Percentiles rank a stretch among this genome's conserved stretches.
These are phyloP conservation scores for Xerocomellus chrysenteron DNA, from an alignment of 768 basidiomycete species.

Conservation along the genomic window DNA sequence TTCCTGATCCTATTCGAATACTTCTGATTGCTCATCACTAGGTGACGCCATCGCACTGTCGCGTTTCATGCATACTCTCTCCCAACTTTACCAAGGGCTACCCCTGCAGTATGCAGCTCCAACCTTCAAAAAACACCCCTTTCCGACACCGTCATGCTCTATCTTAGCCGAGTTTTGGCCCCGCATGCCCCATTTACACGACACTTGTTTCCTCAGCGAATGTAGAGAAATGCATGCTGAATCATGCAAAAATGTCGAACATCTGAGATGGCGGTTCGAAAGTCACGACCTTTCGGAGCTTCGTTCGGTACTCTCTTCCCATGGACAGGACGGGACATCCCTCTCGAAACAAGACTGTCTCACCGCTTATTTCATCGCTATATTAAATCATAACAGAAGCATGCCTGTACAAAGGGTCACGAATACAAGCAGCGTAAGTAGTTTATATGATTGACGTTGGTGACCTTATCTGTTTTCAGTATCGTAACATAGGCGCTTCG, in stretches of 20 bases:
- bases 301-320: slow-evolving; percentile 9
- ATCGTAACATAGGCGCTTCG: slow-evolving; percentile 14
- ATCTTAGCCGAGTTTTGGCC: slow-evolving; percentile 15
- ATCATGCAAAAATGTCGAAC: slow-evolving; percentile 8
- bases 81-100: slow-evolving; percentile 28
- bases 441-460: neutral
- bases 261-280: slow-evolving; percentile 18
- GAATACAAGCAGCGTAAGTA: slow-evolving; percentile 30
- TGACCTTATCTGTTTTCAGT: slow-evolving; percentile 11
- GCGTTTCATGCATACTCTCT: slow-evolving; percentile 31
- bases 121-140: slow-evolving; percentile 25
- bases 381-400: slow-evolving; percentile 18
- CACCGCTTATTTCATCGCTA: slow-evolving; percentile 26
- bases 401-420: slow-evolving; percentile 19
- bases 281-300: slow-evolving; percentile 12
- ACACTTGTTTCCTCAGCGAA: slow-evolving; percentile 17
- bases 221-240: slow-evolving; percentile 13
- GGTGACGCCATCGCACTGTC: slow-evolving; percentile 31
- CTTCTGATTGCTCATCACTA: slow-evolving; percentile 6
- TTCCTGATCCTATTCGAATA: neutral
- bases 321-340: neutral
- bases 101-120: slow-evolving; percentile 14
- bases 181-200: slow-evolving; percentile 27
- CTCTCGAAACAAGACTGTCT: slow-evolving; percentile 33
- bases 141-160: slow-evolving; percentile 16